These are phyloP conservation scores for Aphanomyces invadans DNA, from an alignment of 352 stramenopile genomes.

Conservation along the genomic window DNA sequence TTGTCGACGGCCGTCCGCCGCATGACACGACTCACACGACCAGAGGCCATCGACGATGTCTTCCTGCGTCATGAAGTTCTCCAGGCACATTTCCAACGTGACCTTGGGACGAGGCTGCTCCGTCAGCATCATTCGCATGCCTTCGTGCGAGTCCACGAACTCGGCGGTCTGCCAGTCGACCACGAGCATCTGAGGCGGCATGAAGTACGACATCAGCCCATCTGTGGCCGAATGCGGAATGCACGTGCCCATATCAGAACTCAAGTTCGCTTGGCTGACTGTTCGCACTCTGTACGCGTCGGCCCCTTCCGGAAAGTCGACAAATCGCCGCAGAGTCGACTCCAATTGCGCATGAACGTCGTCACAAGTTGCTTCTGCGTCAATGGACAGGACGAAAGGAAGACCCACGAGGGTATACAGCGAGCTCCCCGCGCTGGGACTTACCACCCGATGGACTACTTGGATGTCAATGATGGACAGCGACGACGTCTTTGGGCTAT, in stretches of 20 bases:
- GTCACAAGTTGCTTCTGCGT: constrained; percentile 16
- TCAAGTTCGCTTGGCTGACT: constrained; percentile 55
- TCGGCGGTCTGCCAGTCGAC: constrained; percentile 54
- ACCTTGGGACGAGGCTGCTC: constrained; percentile 27
- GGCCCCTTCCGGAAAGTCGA: neutral
- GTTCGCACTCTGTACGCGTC: constrained; percentile 51
- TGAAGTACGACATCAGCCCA: constrained; percentile 61
- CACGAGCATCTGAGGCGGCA: constrained; percentile 62
- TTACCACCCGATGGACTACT: constrained; percentile 13
- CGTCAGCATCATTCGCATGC: constrained; percentile 29
- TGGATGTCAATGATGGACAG: constrained; percentile 20
- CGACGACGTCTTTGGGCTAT: neutral
- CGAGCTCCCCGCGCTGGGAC: constrained; percentile 23
- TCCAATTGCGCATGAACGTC: neutral
- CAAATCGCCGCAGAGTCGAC: neutral
- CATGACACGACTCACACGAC: constrained; percentile 62
- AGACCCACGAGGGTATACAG: constrained; percentile 41
- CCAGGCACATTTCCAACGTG: constrained; percentile 55
- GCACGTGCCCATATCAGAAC: constrained; percentile 30
- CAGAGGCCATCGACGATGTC: constrained; percentile 65
- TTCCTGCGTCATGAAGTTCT: constrained; percentile 62
- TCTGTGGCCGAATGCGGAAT: constrained; percentile 41
- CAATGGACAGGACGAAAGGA: constrained; percentile 26
- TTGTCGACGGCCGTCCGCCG: constrained; percentile 45
- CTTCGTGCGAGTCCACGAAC: neutral